Conservation (phyloP, 73 alveolate genomes). For the Urostyla sp. region DNA sequence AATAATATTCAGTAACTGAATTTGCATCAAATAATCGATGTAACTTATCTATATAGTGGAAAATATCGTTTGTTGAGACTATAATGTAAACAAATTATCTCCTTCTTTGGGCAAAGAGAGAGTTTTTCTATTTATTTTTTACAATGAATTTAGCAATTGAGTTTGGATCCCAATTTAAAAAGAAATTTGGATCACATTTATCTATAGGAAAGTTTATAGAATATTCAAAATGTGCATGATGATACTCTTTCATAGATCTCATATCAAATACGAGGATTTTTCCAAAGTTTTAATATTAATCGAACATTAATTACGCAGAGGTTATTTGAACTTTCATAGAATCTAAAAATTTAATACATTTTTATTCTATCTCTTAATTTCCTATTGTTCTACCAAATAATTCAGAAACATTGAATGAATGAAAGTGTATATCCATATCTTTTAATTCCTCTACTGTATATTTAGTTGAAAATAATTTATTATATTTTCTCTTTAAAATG, state of each 20-base stretch:
- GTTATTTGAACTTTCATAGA: neutral
- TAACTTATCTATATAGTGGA: conserved; percentile 19
- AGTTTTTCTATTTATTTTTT: conserved; percentile 2
- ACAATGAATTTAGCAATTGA: conserved; percentile 2
- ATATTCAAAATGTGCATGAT: conserved; percentile 37
- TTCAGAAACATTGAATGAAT: too few relatives aligned
- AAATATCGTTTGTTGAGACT: conserved; percentile 36
- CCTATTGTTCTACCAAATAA: neutral
- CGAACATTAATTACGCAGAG: conserved; percentile 38
- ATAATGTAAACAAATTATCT: conserved; percentile 52
- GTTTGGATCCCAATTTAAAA: conserved; percentile 37
- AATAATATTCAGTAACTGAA: neutral
- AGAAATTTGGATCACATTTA: conserved; percentile 45
- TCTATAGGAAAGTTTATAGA: conserved; percentile 64
- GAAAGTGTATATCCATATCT: too few relatives aligned
- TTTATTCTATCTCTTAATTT: neutral
- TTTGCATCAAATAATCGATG: conserved; percentile 37
- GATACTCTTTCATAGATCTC: conserved; percentile 18
- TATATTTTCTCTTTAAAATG: too few relatives aligned
- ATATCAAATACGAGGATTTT: conserved; percentile 59
- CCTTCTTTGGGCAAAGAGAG: conserved; percentile 32
- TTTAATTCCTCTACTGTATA: neutral
- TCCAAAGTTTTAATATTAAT: conserved; percentile 17
- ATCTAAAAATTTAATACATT: neutral
- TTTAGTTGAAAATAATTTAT: conserved; percentile 25